Conservation (phyloP, 768 basidiomycete species). For the Leccinum aurantiacum region DNA sequence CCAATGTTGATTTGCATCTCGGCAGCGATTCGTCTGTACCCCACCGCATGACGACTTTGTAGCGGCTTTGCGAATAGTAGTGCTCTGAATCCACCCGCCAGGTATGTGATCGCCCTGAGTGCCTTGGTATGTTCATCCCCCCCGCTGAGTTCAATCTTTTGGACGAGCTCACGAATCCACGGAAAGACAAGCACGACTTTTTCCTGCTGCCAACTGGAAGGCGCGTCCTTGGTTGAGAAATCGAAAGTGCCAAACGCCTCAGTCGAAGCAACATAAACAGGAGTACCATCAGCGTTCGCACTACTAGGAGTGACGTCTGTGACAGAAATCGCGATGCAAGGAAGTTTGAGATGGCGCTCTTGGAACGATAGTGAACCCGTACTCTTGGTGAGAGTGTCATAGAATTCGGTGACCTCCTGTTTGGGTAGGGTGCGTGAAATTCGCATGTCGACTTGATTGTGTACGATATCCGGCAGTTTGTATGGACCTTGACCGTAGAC, state of each 20-base stretch:
- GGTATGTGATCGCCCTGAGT: conserved; percentile 1
- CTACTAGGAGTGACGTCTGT: background rate
- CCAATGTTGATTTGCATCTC: background rate
- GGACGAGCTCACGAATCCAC: conserved; percentile 11
- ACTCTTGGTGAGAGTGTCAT: background rate
- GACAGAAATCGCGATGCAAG: conserved; percentile 13
- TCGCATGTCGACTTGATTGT: background rate
- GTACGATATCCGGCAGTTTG: background rate
- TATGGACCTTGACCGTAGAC: conserved; percentile 11
- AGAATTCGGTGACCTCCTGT: background rate
- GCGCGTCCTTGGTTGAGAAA: background rate
- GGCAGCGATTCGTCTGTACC: conserved; percentile 22
- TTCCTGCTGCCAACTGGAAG: background rate
- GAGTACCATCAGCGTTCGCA: background rate
- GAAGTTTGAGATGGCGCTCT: conserved; percentile 10
- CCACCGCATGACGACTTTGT: background rate
- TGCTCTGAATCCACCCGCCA: conserved; percentile 11
- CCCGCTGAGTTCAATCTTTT: background rate
- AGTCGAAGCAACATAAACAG: background rate
- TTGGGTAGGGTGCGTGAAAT: background rate
- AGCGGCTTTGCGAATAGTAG: conserved; percentile 8
- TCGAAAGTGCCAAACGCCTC: conserved; percentile 1
- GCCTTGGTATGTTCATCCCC: background rate
- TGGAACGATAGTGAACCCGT: background rate
- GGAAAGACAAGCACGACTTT: conserved; percentile 10